Evolutionary conservation across 2,329 filamentous ascomycete genomes (phyloP), one percentile per base, ranked within the genome.

Genomic region (Monosporascus sp.): DNA sequence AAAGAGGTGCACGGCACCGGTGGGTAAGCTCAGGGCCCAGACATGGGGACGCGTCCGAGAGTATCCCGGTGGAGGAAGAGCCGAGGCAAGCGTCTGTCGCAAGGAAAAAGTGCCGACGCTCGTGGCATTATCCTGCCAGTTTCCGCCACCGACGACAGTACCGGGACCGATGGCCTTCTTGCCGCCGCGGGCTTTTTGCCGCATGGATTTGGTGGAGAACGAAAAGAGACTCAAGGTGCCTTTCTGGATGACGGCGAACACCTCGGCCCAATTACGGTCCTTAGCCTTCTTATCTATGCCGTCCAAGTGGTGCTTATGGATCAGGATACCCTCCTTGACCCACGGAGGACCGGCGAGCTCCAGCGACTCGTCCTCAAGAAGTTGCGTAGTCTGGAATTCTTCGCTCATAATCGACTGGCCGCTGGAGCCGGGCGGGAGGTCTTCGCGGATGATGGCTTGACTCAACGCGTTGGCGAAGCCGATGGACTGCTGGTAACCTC

Each of bases 81-180:
- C 85, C 52, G 90, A 96, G 11, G 94, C 94, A 59, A 97, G 88
- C 1, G 92, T 95, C 68, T 97, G 92, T 20, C 92, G 84, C 7
- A 99, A 82, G 44, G 88, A 85, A 69, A 97, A 97, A 20, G 86
- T 88, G 62, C 90, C 92, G 9, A 97, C 78, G 58, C 86, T 90
- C 58, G 96, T 91, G 5, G 94, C 94, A 66, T 96, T 97, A 61
- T 97, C 92, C 69, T 93, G 93, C 94, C 94, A 99, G 69, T 99
- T 97, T 24, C 94, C 94, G 55, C 94, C 94, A 59, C 94, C 94
- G 2, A 97, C 94, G 6, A 85, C 82, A 14, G 83, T 84, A 9
- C 80, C 79, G 53, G 76, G 42, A 27, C 42, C 24, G 22, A 46
- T 77, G 50, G 76, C 71, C 24, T 72, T 74, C 55, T 75, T 76